A percentile compares a stretch with the other conserved stretches of the same genome.
Conservation (phyloP, 805 yeast species). For the Starmerella powellii region DNA sequence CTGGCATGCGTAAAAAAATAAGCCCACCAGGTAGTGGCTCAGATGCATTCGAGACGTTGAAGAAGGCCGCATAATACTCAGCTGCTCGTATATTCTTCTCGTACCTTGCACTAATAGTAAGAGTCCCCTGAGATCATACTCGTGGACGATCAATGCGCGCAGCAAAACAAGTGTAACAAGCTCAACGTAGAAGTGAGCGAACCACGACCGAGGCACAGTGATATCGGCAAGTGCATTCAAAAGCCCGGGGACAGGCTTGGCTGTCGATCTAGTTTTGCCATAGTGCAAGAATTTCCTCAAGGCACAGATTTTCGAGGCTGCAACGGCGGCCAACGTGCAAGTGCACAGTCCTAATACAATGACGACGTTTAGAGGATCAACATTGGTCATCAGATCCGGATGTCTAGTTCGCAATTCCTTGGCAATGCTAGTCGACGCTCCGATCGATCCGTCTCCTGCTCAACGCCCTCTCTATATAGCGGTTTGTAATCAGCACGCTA, state of each 20-base stretch:
- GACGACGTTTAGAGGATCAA: not conserved
- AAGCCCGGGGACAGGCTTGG: no score
- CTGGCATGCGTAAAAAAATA: slow-evolving; percentile 35
- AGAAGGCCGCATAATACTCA: slow-evolving; percentile 32
- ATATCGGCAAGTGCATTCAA: slow-evolving; percentile 7
- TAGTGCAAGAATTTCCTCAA: slow-evolving; percentile 23
- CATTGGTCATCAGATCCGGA: no score
- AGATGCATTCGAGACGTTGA: slow-evolving; percentile 40
- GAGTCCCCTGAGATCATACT: slow-evolving; percentile 3
- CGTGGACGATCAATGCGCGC: not conserved
- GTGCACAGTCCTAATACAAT: not conserved
- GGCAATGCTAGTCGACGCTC: no score
- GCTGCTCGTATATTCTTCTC: slow-evolving; percentile 42
- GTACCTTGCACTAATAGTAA: slow-evolving; percentile 34
- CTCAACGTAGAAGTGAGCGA: slow-evolving; percentile 27
- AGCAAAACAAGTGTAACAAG: slow-evolving; percentile 6
- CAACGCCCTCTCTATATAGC: no score
- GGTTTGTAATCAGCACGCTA: no score
- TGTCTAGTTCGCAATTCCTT: no score
- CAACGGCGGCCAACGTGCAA: slow-evolving; percentile 10
- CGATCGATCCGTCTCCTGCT: no score
- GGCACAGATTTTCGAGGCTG: slow-evolving; percentile 9
- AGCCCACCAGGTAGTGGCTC: slow-evolving; percentile 48
- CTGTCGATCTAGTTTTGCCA: slow-evolving; percentile 26
- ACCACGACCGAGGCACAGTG: slow-evolving; percentile 28